A percentile compares a stretch with the other conserved stretches of the same genome.
These are phyloP conservation scores for Apiospora phragmitis DNA, from an alignment of 2,329 filamentous ascomycete species.

Conservation along the genomic window DNA sequence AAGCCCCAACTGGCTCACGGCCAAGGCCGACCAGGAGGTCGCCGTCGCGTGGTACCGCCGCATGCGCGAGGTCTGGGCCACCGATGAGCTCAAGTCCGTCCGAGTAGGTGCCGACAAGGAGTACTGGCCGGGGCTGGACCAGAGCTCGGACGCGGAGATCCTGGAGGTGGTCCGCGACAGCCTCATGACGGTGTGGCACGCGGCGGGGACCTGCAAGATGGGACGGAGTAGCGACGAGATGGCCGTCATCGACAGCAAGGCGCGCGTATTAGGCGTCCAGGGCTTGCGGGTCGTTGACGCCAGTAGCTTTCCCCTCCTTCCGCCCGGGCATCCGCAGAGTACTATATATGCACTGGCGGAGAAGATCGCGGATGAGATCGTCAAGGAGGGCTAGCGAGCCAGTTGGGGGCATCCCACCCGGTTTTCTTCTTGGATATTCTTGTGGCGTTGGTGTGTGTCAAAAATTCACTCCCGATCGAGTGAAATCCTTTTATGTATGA, in stretches of 20 bases:
- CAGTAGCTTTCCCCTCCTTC: slow-evolving; percentile 16
- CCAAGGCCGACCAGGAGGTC: slow-evolving; percentile 40
- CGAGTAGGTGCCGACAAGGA: slow-evolving; percentile 5
- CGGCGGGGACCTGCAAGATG: slow-evolving; percentile 21
- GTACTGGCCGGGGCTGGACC: slow-evolving; percentile 17
- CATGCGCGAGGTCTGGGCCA: slow-evolving; percentile 31
- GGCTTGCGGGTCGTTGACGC: slow-evolving; percentile 18
- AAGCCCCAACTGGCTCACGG: slow-evolving; percentile 40
- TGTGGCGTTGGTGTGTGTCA: neutral
- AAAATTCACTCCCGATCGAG: too few relatives aligned
- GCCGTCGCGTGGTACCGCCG: slow-evolving; percentile 40
- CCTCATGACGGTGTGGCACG: slow-evolving; percentile 19
- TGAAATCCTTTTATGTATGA: neutral
- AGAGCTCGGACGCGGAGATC: slow-evolving; percentile 15
- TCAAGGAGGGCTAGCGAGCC: neutral
- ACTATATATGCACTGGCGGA: slow-evolving; percentile 13
- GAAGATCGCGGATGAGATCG: slow-evolving; percentile 12
- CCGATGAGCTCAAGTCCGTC: slow-evolving; percentile 1
- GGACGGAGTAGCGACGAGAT: slow-evolving; percentile 13
- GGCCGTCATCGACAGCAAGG: slow-evolving; percentile 21
- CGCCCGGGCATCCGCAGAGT: slow-evolving; percentile 16
- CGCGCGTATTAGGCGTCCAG: slow-evolving; percentile 20
- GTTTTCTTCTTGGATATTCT: neutral
- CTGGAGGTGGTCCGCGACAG: slow-evolving; percentile 13
- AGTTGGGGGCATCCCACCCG: neutral